A percentile compares a stretch with the other conserved stretches of the same genome.
Conservation (phyloP, 2,329 filamentous ascomycete genomes). For the Myriosclerotinia curreyana region DNA sequence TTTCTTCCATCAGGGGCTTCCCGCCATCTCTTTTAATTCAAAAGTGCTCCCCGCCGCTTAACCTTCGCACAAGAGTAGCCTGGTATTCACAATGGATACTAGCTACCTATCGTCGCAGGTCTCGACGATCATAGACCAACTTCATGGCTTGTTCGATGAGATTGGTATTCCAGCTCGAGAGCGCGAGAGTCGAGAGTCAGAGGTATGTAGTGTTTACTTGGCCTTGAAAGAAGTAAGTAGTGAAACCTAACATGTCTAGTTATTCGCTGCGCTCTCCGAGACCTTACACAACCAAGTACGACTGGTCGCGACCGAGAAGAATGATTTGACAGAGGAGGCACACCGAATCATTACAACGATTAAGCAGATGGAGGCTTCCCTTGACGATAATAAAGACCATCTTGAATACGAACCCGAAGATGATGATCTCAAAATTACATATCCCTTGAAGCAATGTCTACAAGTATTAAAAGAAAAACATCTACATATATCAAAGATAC, state of each 20-base stretch:
- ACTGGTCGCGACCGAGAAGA: conserved; percentile 82
- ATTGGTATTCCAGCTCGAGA: conserved; percentile 95
- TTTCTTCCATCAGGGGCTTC: conserved; percentile 15
- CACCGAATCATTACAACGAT: conserved; percentile 81
- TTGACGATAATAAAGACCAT: conserved; percentile 70
- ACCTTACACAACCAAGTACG: conserved; percentile 88
- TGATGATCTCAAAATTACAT: conserved; percentile 73
- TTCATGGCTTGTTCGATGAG: conserved; percentile 94
- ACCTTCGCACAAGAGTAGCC: conserved; percentile 9
- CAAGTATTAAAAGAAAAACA: conserved; percentile 83
- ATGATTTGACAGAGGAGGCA: conserved; percentile 84
- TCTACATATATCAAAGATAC: conserved; percentile 71
- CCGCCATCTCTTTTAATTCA: conserved; percentile 7
- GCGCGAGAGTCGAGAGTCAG: conserved; percentile 81
- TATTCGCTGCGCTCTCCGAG: conserved; percentile 88
- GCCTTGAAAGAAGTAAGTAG: conserved; percentile 2
- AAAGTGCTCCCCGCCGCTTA: conserved; percentile 3
- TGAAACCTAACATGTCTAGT: conserved; percentile 48
- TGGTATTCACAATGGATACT: conserved; percentile 66
- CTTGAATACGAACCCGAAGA: conserved; percentile 63
- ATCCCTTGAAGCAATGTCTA: conserved; percentile 77
- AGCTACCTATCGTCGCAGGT: conserved; percentile 94
- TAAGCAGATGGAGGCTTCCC: conserved; percentile 86
- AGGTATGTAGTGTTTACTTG: conserved; percentile 56
- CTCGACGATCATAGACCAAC: conserved; percentile 85